Conservation (phyloP, 2,329 filamentous ascomycete species). For the Mollisia scopiformis region DNA sequence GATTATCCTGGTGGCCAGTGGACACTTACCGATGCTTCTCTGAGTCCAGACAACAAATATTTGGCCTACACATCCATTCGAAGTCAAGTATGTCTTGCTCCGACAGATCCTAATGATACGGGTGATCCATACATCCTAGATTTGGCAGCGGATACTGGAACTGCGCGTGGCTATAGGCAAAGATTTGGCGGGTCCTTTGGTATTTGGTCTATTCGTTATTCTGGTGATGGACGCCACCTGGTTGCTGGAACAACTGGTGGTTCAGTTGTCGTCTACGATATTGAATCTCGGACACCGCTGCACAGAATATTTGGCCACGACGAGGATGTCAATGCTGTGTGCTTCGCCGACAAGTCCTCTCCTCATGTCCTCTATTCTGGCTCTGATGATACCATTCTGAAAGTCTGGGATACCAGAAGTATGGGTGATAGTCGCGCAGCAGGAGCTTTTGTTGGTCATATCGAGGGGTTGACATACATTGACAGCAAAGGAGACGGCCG, state of each 20-base stretch:
- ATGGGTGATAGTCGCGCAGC: constrained; percentile 81
- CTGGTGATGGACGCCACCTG: constrained; percentile 86
- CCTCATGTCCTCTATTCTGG: constrained; percentile 96
- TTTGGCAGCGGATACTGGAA: constrained; percentile 56
- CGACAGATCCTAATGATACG: constrained; percentile 81
- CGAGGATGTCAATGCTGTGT: constrained; percentile 95
- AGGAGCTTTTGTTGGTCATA: constrained; percentile 68
- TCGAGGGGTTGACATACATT: constrained; percentile 69
- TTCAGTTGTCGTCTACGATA: constrained; percentile 87
- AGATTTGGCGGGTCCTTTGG: constrained; percentile 48
- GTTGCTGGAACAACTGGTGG: constrained; percentile 84
- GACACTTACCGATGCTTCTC: constrained; percentile 92
- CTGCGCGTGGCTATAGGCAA: constrained; percentile 23
- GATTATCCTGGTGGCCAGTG: constrained; percentile 85
- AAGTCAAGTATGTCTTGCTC: constrained; percentile 80
- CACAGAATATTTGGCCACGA: constrained; percentile 68
- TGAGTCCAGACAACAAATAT: constrained; percentile 90
- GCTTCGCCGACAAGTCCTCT: constrained; percentile 85
- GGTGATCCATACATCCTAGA: constrained; percentile 82
- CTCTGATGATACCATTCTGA: constrained; percentile 90
- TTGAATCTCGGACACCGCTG: constrained; percentile 77
- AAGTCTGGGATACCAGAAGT: constrained; percentile 94
- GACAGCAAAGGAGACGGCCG: constrained; percentile 72
- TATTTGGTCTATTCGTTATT: constrained; percentile 93
- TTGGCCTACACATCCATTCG: constrained; percentile 91